These are phyloP conservation scores for Pleurotus sapidus DNA, from an alignment of 768 basidiomycete genomes.

Conservation along the genomic window DNA sequence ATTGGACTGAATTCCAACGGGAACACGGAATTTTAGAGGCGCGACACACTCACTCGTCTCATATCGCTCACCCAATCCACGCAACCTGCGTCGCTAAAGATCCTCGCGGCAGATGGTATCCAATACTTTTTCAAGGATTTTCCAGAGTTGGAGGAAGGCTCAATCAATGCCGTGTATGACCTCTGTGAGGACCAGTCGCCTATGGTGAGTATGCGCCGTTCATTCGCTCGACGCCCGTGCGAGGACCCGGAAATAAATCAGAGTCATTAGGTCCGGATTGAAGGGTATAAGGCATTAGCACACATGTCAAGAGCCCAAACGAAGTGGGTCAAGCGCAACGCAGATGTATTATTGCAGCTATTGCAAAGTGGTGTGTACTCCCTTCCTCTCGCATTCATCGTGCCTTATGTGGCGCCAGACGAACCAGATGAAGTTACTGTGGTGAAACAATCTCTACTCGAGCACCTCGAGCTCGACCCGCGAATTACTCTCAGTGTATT, in stretches of 20 bases:
- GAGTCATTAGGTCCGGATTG: constrained; percentile 55
- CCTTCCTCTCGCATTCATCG: neutral
- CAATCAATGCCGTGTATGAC: constrained; percentile 78
- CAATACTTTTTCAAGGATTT: constrained; percentile 62
- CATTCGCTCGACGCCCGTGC: too few species aligned
- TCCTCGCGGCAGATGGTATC: constrained; percentile 56
- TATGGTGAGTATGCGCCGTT: constrained; percentile 30
- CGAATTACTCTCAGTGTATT: constrained; percentile 60
- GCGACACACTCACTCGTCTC: constrained; percentile 47
- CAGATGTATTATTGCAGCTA: constrained; percentile 72
- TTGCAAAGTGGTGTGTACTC: constrained; percentile 64
- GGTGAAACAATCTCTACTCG: constrained; percentile 55
- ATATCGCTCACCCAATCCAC: constrained; percentile 52
- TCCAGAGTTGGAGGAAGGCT: constrained; percentile 69
- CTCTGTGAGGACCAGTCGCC: constrained; percentile 67
- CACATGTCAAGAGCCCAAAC: constrained; percentile 39
- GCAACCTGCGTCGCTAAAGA: constrained; percentile 41
- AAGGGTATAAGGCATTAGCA: constrained; percentile 63
- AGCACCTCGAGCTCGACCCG: constrained; percentile 65
- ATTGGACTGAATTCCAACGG: neutral
- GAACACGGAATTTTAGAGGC: constrained; percentile 35
- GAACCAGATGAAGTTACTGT: constrained; percentile 63
- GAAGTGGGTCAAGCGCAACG: constrained; percentile 67
- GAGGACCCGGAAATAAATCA: too few species aligned
- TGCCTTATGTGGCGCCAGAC: constrained; percentile 31